These are phyloP conservation scores for Lojkania enalia DNA, from an alignment of 2,329 filamentous ascomycete species.

Conservation along the genomic window DNA sequence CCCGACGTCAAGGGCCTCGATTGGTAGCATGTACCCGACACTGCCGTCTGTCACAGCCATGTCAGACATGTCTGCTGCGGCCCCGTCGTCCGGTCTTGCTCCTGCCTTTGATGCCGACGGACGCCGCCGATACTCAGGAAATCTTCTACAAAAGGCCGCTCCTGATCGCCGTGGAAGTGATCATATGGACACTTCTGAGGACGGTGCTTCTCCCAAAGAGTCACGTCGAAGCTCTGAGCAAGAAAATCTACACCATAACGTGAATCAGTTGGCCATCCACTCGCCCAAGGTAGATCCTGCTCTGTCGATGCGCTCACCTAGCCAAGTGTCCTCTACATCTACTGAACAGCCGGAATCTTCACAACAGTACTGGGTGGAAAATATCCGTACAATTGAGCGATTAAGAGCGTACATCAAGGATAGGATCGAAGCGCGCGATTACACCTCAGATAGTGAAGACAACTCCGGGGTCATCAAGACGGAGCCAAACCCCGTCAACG, in stretches of 20 bases:
- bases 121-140: slow-evolving; percentile 64
- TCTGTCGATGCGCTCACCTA: slow-evolving; percentile 43
- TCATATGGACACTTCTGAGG: slow-evolving; percentile 48
- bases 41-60: slow-evolving; percentile 72
- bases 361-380: slow-evolving; percentile 64
- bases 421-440: slow-evolving; percentile 58
- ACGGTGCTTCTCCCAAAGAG: slow-evolving; percentile 35
- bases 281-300: slow-evolving; percentile 47
- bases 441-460: slow-evolving; percentile 42
- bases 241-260: slow-evolving; percentile 42
- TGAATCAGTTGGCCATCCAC: slow-evolving; percentile 44
- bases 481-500: slow-evolving; percentile 34
- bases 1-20: slow-evolving; percentile 61
- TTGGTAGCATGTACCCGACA: slow-evolving; percentile 71
- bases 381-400: slow-evolving; percentile 65
- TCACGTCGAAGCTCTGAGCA: slow-evolving; percentile 40
- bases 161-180: slow-evolving; percentile 38
- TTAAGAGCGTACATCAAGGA: slow-evolving; percentile 61
- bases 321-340: slow-evolving; percentile 40
- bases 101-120: slow-evolving; percentile 63
- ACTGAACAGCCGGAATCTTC: slow-evolving; percentile 39
- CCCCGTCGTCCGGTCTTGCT: slow-evolving; percentile 70
- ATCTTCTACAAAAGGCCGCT: slow-evolving; percentile 57
- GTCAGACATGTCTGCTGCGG: slow-evolving; percentile 63
- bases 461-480: slow-evolving; percentile 33